Percentiles rank a stretch among this genome's conserved stretches.
These are phyloP conservation scores for Delphinella strobiligena DNA, from an alignment of 2,329 filamentous ascomycete genomes.

Conservation along the genomic window DNA sequence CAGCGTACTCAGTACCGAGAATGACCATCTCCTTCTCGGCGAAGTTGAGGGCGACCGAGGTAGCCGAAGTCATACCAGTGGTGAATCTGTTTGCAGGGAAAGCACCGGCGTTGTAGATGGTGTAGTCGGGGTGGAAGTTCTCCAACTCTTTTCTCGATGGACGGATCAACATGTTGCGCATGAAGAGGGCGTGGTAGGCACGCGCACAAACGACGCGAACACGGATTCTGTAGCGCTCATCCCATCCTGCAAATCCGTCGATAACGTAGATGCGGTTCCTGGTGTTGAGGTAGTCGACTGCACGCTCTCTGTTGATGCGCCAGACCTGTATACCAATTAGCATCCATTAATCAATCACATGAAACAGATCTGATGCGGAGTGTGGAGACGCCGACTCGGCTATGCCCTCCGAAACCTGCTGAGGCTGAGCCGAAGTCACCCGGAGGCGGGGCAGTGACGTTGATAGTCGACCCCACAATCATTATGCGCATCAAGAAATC, in stretches of 20 bases:
- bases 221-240: constrained; percentile 93
- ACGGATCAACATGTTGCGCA: constrained; percentile 99
- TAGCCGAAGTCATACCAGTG: constrained; percentile 95
- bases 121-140: constrained; percentile 98
- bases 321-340: constrained; percentile 57
- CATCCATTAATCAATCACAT: constrained; percentile 9
- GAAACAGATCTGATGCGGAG: background rate
- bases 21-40: constrained; percentile 99
- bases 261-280: constrained; percentile 97
- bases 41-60: constrained; percentile 97
- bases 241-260: constrained; percentile 96
- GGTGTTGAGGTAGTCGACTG: constrained; percentile 98
- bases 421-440: constrained; percentile 3
- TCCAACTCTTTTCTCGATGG: constrained; percentile 83
- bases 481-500: too few species aligned
- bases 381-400: too few species aligned
- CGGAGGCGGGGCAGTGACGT: constrained; percentile 3
- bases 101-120: constrained; percentile 97
- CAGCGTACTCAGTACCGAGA: constrained; percentile 95
- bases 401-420: too few species aligned
- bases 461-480: constrained; percentile 1
- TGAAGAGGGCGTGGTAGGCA: constrained; percentile 98
- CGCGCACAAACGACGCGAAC: constrained; percentile 97
- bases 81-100: constrained; percentile 99
- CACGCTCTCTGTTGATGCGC: constrained; percentile 98